Evolutionary conservation across 1,139 yeast genomes (phyloP), one percentile per base, ranked within the genome.

Genomic region (Taphrina pruni): DNA sequence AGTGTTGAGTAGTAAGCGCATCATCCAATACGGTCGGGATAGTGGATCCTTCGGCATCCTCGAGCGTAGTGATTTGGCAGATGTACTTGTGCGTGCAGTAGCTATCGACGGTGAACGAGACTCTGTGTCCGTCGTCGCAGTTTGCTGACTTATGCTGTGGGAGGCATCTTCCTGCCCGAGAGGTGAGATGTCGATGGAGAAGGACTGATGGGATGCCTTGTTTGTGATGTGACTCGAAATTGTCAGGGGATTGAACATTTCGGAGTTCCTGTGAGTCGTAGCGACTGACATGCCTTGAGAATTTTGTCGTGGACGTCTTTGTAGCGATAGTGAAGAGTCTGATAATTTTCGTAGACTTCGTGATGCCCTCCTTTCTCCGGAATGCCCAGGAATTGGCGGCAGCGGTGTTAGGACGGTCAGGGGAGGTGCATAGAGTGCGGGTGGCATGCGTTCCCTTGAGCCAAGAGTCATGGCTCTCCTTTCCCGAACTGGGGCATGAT

Each of bases 1-100:
- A 14, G 60, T 61, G 12, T 65, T 50, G n/a, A 46, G 64, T 20
- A 66, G 35, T n/a, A 60, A 26, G 1, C 55, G 54, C 70, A 66
- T 64, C 48, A 66, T 57, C 70, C 70, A 64, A 17, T 66, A 66
- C 1, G 70, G 65, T 9, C 60, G 51, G 46, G 51, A 21, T n/a
- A 62, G 41, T 50, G 67, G 60, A 36, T 43, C 64, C 14, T 36
- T 17, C 32, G 51, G 70, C 58, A 54, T 35, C 36, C 43, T 54
- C 12, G 58, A 36, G 6, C 58, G 58, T 12, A 36, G 36, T 12
- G 58, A 54, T 36, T 54, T 54, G 43, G 35, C 9, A 36, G 58
- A 35, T 12, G 41, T 17, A n/a, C 54, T 50, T 8, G 35, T 21
- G 12, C 54, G 32, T 8, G 54, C 36, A 21, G 54, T 21, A 8